phyloP scores from a whole-genome alignment of 371 early-diverging fungal species.

The Mortierella sp. region DNA sequence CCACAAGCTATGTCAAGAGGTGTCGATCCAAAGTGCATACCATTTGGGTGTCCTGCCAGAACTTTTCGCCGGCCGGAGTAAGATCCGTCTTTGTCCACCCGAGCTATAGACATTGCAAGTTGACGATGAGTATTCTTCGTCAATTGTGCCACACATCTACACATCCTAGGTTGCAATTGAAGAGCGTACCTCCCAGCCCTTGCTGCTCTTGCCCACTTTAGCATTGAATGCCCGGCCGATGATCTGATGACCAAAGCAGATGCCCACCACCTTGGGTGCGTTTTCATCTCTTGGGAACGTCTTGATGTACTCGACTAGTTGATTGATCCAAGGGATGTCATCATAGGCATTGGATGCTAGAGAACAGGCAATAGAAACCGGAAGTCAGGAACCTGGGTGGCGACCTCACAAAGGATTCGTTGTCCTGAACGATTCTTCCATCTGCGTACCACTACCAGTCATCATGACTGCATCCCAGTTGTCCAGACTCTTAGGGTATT shows the following conservation, averaged over 20 bases:
- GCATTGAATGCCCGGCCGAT: slow-evolving; percentile 75
- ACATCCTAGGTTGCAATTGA: no score
- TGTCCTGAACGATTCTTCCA: no score
- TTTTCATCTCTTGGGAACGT: slow-evolving; percentile 26
- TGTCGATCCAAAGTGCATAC: slow-evolving; percentile 11
- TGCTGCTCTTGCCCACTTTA: slow-evolving; percentile 59
- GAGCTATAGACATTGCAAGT: slow-evolving; percentile 50
- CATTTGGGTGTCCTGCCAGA: slow-evolving; percentile 37
- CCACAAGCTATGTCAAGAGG: neutral
- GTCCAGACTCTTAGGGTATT: slow-evolving; percentile 24
- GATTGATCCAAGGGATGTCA: slow-evolving; percentile 67
- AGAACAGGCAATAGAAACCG: neutral
- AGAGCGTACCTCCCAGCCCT: slow-evolving; percentile 75
- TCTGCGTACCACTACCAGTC: slow-evolving; percentile 50
- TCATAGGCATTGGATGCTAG: slow-evolving; percentile 58
- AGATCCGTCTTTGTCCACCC: slow-evolving; percentile 55
- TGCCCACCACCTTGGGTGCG: slow-evolving; percentile 59
- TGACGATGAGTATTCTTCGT: no score
- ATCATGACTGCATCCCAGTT: slow-evolving; percentile 42
- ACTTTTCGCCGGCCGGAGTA: slow-evolving; percentile 56
- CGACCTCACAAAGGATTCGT: no score
- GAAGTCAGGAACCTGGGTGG: no score
- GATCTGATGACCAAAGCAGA: slow-evolving; percentile 85
- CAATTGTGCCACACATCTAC: no score
- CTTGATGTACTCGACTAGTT: slow-evolving; percentile 61